These are phyloP conservation scores for Leccinum laetum DNA, from an alignment of 1,284 basidiomycete species.

Conservation along the genomic window DNA sequence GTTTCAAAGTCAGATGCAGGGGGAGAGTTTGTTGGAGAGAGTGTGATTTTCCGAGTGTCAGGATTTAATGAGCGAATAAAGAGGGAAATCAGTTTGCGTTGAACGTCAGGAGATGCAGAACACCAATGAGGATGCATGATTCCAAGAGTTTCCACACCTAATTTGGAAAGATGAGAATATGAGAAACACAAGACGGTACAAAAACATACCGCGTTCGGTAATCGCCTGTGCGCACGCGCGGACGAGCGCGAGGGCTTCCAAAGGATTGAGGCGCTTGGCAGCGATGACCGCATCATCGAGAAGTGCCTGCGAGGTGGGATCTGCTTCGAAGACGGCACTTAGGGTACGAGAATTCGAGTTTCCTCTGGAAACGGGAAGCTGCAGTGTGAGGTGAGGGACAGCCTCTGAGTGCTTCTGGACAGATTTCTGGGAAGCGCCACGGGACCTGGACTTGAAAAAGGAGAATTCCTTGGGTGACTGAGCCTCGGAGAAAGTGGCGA, in stretches of 20 bases:
- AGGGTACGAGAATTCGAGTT: constrained; percentile 46
- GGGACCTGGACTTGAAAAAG: constrained; percentile 51
- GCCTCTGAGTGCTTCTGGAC: constrained; percentile 7
- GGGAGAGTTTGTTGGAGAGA: constrained; percentile 48
- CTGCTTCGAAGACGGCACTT: constrained; percentile 59
- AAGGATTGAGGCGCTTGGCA: constrained; percentile 53
- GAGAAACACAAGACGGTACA: not conserved
- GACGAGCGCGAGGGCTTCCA: constrained; percentile 61
- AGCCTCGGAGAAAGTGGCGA: constrained; percentile 40
- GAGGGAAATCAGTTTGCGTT: constrained; percentile 68
- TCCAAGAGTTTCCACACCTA: constrained; percentile 73
- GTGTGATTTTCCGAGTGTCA: constrained; percentile 42
- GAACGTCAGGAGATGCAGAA: constrained; percentile 64
- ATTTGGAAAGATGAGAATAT: constrained; percentile 4
- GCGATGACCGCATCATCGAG: constrained; percentile 56
- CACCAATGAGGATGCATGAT: constrained; percentile 83
- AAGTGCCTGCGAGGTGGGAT: constrained; percentile 44
- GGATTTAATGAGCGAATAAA: constrained; percentile 64
- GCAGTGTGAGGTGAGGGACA: constrained; percentile 58
- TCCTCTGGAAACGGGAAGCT: constrained; percentile 53
- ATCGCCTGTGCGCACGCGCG: constrained; percentile 65
- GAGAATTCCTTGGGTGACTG: constrained; percentile 39
- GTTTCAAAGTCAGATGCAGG: constrained; percentile 54
- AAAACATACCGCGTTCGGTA: constrained; percentile 51
- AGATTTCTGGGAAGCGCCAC: constrained; percentile 35